These are phyloP conservation scores for Delphinella strobiligena DNA, from an alignment of 2,329 filamentous ascomycete species.

Conservation along the genomic window DNA sequence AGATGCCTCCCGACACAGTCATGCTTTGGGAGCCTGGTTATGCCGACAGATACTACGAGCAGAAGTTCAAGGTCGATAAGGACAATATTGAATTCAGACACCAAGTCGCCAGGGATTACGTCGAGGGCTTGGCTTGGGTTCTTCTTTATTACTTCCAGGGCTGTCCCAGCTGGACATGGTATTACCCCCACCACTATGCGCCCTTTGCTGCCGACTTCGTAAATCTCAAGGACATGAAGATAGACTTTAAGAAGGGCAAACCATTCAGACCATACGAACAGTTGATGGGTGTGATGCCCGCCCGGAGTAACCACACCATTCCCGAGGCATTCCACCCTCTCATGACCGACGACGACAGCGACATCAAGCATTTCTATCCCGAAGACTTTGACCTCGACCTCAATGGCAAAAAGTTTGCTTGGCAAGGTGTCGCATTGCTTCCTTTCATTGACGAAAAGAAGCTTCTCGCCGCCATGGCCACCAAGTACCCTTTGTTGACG, in stretches of 20 bases:
- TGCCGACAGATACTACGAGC: slow-evolving; percentile 88
- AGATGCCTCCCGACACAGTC: slow-evolving; percentile 65
- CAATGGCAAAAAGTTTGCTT: slow-evolving; percentile 96
- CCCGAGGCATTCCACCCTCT: slow-evolving; percentile 79
- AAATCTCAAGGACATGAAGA: slow-evolving; percentile 64
- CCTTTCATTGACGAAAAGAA: slow-evolving; percentile 94
- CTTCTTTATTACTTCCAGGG: slow-evolving; percentile 96
- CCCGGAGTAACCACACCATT: slow-evolving; percentile 82
- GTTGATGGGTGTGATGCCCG: slow-evolving; percentile 93
- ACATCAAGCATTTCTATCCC: slow-evolving; percentile 96
- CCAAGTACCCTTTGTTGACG: slow-evolving; percentile 68
- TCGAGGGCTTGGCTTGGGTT: slow-evolving; percentile 91
- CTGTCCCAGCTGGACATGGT: slow-evolving; percentile 98
- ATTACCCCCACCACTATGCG: slow-evolving; percentile 96
- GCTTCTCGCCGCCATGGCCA: slow-evolving; percentile 68
- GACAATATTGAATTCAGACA: slow-evolving; percentile 77
- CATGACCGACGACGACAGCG: slow-evolving; percentile 78
- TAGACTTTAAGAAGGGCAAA: slow-evolving; percentile 71
- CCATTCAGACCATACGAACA: slow-evolving; percentile 92
- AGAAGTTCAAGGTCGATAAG: slow-evolving; percentile 81
- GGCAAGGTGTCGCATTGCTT: slow-evolving; percentile 87
- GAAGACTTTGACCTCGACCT: slow-evolving; percentile 86
- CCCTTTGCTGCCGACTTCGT: slow-evolving; percentile 94
- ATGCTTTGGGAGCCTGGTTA: slow-evolving; percentile 93
- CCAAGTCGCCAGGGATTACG: slow-evolving; percentile 80